Base-by-base conservation (phyloP, 2,329 filamentous ascomycete genomes). In the Beauveria bassiana region DNA sequence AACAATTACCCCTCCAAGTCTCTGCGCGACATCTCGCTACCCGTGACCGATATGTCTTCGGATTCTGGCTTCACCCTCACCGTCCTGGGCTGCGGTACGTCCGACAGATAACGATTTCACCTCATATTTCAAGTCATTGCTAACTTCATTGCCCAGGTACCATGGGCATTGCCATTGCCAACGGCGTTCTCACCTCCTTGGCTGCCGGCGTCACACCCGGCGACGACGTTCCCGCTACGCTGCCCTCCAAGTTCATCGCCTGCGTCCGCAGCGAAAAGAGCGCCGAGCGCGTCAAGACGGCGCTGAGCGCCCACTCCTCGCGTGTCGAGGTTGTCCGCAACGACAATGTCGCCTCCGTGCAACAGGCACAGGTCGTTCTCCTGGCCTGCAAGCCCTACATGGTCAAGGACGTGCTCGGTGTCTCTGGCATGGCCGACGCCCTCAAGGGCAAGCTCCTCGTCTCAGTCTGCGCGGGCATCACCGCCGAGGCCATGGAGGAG, bases 101-200 rank as follows among this genome's bases (percentile, higher is more conserved):
- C 31, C 22, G 40, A 45, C 42, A 43, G 4, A 26, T 40, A 38
- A 34, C 4, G 26, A 12, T 3, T 20, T 12, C 8, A 57, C 26
- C 31, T 31, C 34, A 46, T 24, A 20, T 38, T 14, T 26, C 14
- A 31, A 63, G 1, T 14, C 18, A 60, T 59, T 59, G 54, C 63
- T 69, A 49, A 68, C 58, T 62, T 49, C 43, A 18, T 55, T 58
- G 22, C 49, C 59, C 55, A 92, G 89, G 90, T 66, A 93, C 87
- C 59, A 90, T 96, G 85, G 91, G 91, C 63, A 90, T 90, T 64
- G 90, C 90, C 62, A 93, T 96, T 67, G 83, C 96, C 62, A 86
- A 84, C 60, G 91, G 91, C 65, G 88, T 96, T 70, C 83, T 96
- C 67, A 79, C 84, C 63, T 90, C 89, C 12, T 81, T 95, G 50